Base-by-base conservation (phyloP, 805 yeast genomes). In the Cyberlindnera xishuangbannaensis region DNA sequence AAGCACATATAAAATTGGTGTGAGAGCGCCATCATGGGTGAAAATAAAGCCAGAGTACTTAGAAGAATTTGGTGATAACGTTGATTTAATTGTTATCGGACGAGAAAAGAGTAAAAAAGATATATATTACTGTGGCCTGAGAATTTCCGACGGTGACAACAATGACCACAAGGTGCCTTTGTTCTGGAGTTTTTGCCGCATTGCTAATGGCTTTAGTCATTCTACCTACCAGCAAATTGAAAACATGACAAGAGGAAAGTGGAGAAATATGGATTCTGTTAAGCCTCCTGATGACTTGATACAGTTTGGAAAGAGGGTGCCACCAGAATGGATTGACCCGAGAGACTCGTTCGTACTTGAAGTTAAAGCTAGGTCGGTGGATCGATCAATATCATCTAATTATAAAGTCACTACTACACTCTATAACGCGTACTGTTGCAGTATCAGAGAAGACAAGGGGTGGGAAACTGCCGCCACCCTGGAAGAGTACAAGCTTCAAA, bases 41-140 rank as follows among this genome's bases (percentile, higher is more conserved):
- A 90, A 90, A 50, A 72, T 90, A 2, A 90, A 90, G 54, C 97
- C 97, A 0, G 96, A 88, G 45, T 88, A 87, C 51, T 62, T 87
- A 33, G 81, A 77, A 35, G 85, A 81, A 38, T 82, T 83, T 55
- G 95, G 95, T 8, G 95, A 87, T 43, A 83, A 83, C 48, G 62
- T 87, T 41, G 97, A 90, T 55, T 54, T 87, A 30, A 64, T 78
- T 3, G 72, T 90, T 0, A 77, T 88, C 37, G 98, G 97, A 0
- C 80, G 78, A 35, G 77, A 73, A 36, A 76, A 77, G 13, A 86
- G 85, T 0, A 67, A 71, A 15, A 90, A 90, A 30, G 65, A 62
- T 25, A 69, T 85, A 9, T 83, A 71, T 47, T 65, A 83, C 39
- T 82, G 95, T 56, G 96, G 92, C 0, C 53, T 88, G 10, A 59